Evolutionary conservation across 2,329 filamentous ascomycete species (phyloP).

Genomic region (Aureobasidium sp.): DNA sequence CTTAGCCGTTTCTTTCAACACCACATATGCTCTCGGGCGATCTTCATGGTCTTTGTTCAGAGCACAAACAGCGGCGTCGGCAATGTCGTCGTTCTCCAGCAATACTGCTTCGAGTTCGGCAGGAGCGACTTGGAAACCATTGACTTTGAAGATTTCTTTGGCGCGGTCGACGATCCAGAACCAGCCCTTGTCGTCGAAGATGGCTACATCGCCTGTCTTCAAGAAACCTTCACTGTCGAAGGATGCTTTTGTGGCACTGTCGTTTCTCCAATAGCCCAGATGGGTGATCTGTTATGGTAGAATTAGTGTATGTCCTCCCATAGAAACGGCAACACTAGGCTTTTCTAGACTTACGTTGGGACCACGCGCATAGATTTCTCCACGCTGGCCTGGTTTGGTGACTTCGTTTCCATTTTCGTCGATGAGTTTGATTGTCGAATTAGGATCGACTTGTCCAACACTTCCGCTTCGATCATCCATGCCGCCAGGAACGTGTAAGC

Average conservation of each 20-base stretch:
- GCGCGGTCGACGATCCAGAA: constrained; percentile 33
- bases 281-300: constrained; percentile 21
- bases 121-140: constrained; percentile 25
- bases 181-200: constrained; percentile 26
- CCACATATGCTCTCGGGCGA: constrained; percentile 29
- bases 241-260: constrained; percentile 27
- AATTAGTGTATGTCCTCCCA: background rate
- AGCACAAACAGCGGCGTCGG: constrained; percentile 22
- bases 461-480: constrained; percentile 28
- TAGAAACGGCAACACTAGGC: background rate
- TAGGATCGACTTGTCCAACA: constrained; percentile 31
- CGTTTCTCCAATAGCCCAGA: constrained; percentile 36
- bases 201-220: constrained; percentile 27
- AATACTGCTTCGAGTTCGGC: constrained; percentile 24
- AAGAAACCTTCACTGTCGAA: constrained; percentile 23
- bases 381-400: constrained; percentile 28
- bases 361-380: constrained; percentile 33
- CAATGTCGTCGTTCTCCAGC: constrained; percentile 21
- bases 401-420: constrained; percentile 39
- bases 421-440: constrained; percentile 35
- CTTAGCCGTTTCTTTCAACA: constrained; percentile 25
- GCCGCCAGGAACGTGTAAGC: constrained; percentile 31
- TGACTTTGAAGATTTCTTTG: constrained; percentile 29
- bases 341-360: constrained; percentile 22
- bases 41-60: constrained; percentile 26